Percentiles rank a stretch among this genome's conserved stretches.
These are phyloP conservation scores for Blastocystis sp. DNA, from an alignment of 352 stramenopile species.

Conservation along the genomic window DNA sequence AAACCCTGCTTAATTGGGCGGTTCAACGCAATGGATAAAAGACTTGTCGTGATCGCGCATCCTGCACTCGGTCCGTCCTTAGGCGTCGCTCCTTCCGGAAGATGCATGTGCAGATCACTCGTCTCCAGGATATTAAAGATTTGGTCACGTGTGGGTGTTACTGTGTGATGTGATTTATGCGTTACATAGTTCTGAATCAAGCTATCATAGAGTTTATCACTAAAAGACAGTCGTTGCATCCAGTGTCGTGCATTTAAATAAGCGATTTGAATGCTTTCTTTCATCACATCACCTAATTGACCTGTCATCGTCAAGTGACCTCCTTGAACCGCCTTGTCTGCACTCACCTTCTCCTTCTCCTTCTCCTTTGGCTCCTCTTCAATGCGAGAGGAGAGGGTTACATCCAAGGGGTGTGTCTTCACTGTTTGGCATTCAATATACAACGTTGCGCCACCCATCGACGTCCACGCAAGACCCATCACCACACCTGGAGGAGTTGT, in stretches of 20 bases:
- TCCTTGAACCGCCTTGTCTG: slow-evolving; percentile 58
- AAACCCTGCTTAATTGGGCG: slow-evolving; percentile 82
- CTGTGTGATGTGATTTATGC: background rate
- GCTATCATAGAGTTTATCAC: slow-evolving; percentile 15
- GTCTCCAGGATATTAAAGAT: slow-evolving; percentile 51
- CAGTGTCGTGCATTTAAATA: slow-evolving; percentile 77
- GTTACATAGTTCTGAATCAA: slow-evolving; percentile 57
- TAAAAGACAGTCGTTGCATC: slow-evolving; percentile 46
- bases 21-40: slow-evolving; percentile 69
- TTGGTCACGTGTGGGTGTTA: background rate
- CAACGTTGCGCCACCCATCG: slow-evolving; percentile 91
- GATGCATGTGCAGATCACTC: slow-evolving; percentile 89
- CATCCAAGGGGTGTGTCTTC: slow-evolving; percentile 40
- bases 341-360: background rate
- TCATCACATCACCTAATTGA: slow-evolving; percentile 95
- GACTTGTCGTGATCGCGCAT: slow-evolving; percentile 92
- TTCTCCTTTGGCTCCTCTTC: background rate
- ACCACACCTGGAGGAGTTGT: slow-evolving; percentile 85
- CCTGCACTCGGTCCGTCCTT: slow-evolving; percentile 96
- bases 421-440: slow-evolving; percentile 83
- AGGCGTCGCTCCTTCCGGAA: slow-evolving; percentile 91
- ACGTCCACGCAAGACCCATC: slow-evolving; percentile 95
- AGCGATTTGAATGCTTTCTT: slow-evolving; percentile 93
- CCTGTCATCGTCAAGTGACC: slow-evolving; percentile 76
- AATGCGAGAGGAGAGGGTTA: background rate